Evolutionary conservation across 2,329 filamentous ascomycete species (phyloP).

Genomic region (Camillea tinctor): DNA sequence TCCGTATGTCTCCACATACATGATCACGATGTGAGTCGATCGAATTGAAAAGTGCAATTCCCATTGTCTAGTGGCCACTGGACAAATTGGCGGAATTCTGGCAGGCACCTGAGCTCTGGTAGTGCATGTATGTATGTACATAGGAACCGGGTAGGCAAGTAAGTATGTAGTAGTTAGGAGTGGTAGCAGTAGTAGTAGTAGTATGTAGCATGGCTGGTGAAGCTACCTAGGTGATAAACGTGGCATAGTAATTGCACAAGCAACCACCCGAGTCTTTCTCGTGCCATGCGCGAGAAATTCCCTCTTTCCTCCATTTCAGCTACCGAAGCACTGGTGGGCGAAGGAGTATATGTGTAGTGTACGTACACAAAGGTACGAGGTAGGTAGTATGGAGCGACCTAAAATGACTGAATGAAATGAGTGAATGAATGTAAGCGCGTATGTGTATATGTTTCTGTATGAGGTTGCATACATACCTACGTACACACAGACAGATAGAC

Average conservation of each 20-base stretch:
- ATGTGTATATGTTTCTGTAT: neutral
- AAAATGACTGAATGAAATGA: too few relatives aligned
- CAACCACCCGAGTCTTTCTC: slow-evolving; percentile 20
- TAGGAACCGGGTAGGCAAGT: too few relatives aligned
- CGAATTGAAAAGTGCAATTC: slow-evolving; percentile 14
- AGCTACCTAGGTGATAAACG: neutral
- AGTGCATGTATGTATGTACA: too few relatives aligned
- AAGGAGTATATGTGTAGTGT: neutral
- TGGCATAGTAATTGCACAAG: slow-evolving; percentile 1
- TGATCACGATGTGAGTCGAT: neutral
- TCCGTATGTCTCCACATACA: slow-evolving; percentile 2
- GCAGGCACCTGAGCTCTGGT: neutral
- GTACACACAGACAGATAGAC: neutral
- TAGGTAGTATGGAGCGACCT: too few relatives aligned
- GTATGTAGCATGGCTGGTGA: neutral
- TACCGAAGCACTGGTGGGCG: slow-evolving; percentile 9
- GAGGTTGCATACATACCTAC: neutral
- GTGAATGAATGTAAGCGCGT: neutral
- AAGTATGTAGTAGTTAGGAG: too few relatives aligned
- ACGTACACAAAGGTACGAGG: neutral
- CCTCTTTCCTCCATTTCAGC: slow-evolving; percentile 15
- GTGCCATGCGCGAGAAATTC: slow-evolving; percentile 15
- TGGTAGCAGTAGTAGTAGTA: too few relatives aligned
- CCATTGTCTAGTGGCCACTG: slow-evolving; percentile 1
- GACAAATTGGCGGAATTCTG: neutral